Evolutionary conservation across 495 filamentous ascomycete species (phyloP).

Genomic region (Bacidia rubella): DNA sequence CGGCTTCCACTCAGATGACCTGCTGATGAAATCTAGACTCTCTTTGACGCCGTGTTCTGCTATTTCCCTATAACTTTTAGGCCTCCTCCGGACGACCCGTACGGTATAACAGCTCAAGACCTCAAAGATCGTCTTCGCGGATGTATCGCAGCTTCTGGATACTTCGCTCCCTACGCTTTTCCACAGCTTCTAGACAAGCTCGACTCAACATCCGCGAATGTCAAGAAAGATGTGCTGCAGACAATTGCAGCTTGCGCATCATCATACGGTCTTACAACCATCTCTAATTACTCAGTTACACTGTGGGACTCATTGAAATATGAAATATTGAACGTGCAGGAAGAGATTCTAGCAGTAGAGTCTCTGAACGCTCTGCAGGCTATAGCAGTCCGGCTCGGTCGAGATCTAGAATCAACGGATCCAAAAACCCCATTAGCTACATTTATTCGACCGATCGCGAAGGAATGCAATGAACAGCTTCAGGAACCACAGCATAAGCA

Average conservation of each 20-base stretch:
- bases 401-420: constrained; percentile 33
- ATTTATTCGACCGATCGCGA: constrained; percentile 49
- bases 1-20: not conserved
- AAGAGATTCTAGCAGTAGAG: constrained; percentile 53
- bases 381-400: constrained; percentile 46
- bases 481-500: constrained; percentile 68
- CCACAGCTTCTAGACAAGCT: constrained; percentile 62
- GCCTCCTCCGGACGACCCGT: constrained; percentile 62
- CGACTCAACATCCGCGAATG: constrained; percentile 60
- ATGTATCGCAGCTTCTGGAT: constrained; percentile 54
- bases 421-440: constrained; percentile 41
- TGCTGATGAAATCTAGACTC: constrained; percentile 31
- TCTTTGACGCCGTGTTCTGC: constrained; percentile 64
- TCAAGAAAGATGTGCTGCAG: constrained; percentile 65
- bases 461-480: constrained; percentile 59
- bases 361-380: constrained; percentile 40
- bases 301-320: constrained; percentile 67
- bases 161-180: constrained; percentile 56
- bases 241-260: constrained; percentile 46
- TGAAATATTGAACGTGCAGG: constrained; percentile 61
- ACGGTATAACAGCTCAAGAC: constrained; percentile 61
- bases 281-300: constrained; percentile 54
- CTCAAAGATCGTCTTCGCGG: constrained; percentile 55
- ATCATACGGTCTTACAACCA: constrained; percentile 46
- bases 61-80: constrained; percentile 71